Base-by-base conservation (phyloP, 148 eudicot species). In the Nepenthes mirabilis region DNA sequence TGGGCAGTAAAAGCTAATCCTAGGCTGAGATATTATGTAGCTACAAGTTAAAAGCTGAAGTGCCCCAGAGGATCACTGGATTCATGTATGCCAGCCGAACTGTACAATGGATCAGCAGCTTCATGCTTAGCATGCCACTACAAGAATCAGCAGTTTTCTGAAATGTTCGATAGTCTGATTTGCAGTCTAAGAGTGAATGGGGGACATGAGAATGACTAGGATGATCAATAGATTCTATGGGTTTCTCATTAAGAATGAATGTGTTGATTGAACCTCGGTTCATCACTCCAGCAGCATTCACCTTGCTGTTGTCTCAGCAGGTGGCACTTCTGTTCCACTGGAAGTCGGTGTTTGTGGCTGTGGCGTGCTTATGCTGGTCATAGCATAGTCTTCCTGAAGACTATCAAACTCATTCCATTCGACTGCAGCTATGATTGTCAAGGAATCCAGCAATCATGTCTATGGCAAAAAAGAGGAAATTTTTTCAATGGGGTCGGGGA, bases 391-490 rank as follows among this genome's bases (percentile, higher is more conserved):
- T 48, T 85, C 91, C 14, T 79, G 75, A 32, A 85, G 69, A 7
- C 64, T 60, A 14, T 67, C 83, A 58, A 85, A 63, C 64, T 70
- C 80, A 59, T 70, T 82, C 94, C 96, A 91, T 57, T 80, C 86
- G 14, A 87, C 68, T 13, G 59, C 82, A 57, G 94, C 94, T 82
- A 73, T 33, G 48, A 37, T 62, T 32, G 1, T 83, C 53, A 78
- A n/a, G 83, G 82, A 74, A 76, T 47, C 35, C 61, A 63, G 33
- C 43, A 10, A 56, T 9, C 52, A 55, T 23, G 52, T 23, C 37
- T 32, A 50, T 57, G 33, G 14, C 10, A 35, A n/a, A 58, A 23
- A 23, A 58, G 47, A n/a, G 48, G 11, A 40, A 23, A 23, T 23
- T 23, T 23, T 23, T 23, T 23, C 23, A 23, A 23, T 23, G 47